Conservation (phyloP, 2,329 filamentous ascomycete species). For the Sporothrix euskadiensis region DNA sequence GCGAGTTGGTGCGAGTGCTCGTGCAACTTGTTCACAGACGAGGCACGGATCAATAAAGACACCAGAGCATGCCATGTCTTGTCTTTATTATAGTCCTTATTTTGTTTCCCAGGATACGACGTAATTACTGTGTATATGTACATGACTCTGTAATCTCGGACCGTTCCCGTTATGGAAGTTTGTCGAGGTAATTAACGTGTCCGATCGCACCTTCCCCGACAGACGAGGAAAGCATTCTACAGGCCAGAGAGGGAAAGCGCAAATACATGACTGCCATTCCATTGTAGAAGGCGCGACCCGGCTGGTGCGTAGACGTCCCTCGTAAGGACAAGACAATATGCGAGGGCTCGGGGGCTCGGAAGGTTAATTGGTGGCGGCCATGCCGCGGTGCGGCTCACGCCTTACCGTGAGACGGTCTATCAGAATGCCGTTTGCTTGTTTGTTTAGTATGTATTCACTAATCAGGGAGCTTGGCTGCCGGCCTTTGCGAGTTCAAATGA, state of each 20-base stretch:
- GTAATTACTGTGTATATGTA: too few relatives aligned
- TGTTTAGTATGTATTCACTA: not conserved
- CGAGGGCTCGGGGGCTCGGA: not conserved
- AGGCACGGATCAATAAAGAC: not conserved
- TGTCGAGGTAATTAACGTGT: not conserved
- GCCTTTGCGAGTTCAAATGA: not conserved
- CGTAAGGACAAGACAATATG: not conserved
- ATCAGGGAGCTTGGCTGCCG: not conserved
- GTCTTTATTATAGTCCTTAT: not conserved
- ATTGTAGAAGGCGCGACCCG: not conserved
- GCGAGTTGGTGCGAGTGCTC: not conserved
- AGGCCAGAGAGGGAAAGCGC: not conserved
- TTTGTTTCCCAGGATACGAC: not conserved
- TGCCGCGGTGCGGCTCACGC: not conserved
- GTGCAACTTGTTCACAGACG: not conserved
- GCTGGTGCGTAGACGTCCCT: slow-evolving; percentile 11
- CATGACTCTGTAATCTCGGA: not conserved
- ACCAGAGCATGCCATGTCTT: not conserved
- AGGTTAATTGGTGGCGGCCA: not conserved
- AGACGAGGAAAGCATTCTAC: not conserved
- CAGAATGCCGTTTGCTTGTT: not conserved
- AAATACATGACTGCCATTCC: slow-evolving; percentile 6
- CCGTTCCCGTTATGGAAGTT: not conserved
- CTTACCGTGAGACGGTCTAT: not conserved
- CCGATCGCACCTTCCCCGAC: not conserved